phyloP scores from a whole-genome alignment of 2,329 filamentous ascomycete genomes.

The Verticillium albo-atrum region DNA sequence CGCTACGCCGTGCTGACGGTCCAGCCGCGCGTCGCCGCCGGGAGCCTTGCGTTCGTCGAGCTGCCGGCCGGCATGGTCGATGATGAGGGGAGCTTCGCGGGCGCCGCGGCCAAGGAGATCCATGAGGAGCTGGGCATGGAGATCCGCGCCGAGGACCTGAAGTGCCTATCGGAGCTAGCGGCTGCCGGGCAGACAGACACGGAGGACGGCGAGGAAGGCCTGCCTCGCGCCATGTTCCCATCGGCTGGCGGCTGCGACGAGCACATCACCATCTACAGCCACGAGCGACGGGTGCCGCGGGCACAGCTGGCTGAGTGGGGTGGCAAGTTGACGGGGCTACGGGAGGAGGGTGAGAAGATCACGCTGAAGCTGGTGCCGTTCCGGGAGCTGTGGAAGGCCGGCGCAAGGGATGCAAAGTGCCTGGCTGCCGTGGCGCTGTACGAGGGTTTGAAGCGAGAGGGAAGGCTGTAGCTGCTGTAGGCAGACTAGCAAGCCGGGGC shows the following conservation, averaged over 20 bases:
- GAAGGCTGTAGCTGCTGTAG: conserved; percentile 30
- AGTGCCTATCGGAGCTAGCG: conserved; percentile 48
- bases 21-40: conserved; percentile 52
- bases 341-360: conserved; percentile 57
- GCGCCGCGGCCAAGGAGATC: conserved; percentile 56
- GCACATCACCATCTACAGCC: conserved; percentile 52
- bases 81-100: conserved; percentile 47
- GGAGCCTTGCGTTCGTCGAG: conserved; percentile 50
- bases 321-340: conserved; percentile 52
- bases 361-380: conserved; percentile 55
- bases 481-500: too few species aligned
- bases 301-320: conserved; percentile 48
- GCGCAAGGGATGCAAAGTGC: conserved; percentile 55
- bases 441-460: conserved; percentile 48
- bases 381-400: conserved; percentile 53
- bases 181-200: conserved; percentile 12
- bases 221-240: conserved; percentile 50
- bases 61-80: conserved; percentile 58
- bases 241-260: conserved; percentile 59
- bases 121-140: conserved; percentile 54
- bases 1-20: conserved; percentile 55
- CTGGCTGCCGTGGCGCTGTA: conserved; percentile 55
- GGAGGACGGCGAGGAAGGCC: conserved; percentile 18
- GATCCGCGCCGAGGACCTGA: conserved; percentile 42
- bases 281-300: conserved; percentile 48